Evolutionary conservation across 345 rosid genomes (phyloP), one percentile per base, ranked within the genome.

Genomic region (Melaleuca alternifolia): DNA sequence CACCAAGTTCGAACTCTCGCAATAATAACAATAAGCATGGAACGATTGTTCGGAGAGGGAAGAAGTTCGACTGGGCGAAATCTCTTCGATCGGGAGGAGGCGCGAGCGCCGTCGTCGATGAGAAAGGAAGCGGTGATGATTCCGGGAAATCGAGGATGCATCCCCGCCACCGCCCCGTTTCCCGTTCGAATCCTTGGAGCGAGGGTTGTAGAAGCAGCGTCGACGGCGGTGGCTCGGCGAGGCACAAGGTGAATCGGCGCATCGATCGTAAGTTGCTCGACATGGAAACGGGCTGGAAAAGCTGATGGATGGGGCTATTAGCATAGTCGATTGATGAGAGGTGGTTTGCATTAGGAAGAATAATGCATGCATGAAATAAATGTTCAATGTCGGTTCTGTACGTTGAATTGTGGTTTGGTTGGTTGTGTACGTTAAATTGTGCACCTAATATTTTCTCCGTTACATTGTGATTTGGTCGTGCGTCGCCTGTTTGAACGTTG

Each of bases 51-150:
- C 53, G 24, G 18, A 48, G 59, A 13, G 88, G 82, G 14, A 90
- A 86, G 88, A 91, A 87, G 87, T 88, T 88, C 84, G 93, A 93
- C 62, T 92, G 95, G 95, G 92, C 85, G 26, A 93, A 84, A 85
- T 92, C 92, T 88, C 86, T 92, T 83, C 89, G 90, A 86, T 89
- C 91, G 83, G 88, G 90, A 83, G 41, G 88, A 61, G 87, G 54
- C 46, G 77, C 87, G 50, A 59, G n/a, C n/a, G n/a, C 46, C 16
- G 3, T 10, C 48, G 13, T 20, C 81, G 48, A 20, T 21, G 23
- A 71, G 81, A 71, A 71, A 37, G 81, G 81, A 37, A 6, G 13
- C 48, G 7, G 0, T 20, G 46, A 37, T 1, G 81, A 18, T 33
- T 41, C 46, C 7, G 3, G 81, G 81, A 71, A 71, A 71, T 2